These are phyloP conservation scores for Penicillium thymicola DNA, from an alignment of 2,329 filamentous ascomycete genomes.

Conservation along the genomic window DNA sequence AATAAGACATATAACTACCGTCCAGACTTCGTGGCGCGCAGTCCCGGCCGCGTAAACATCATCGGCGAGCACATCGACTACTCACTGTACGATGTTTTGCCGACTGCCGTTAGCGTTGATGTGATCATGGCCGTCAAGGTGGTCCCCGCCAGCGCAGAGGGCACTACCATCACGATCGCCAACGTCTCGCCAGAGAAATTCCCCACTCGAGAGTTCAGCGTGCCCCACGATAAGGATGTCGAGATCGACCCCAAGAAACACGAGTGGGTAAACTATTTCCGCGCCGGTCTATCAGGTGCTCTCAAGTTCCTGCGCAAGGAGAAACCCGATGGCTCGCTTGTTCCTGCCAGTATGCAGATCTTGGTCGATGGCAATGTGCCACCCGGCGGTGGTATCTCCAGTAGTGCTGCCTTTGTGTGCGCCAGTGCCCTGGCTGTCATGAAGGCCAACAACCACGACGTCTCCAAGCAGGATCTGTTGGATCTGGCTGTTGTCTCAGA, in stretches of 20 bases:
- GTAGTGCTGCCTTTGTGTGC: slow-evolving; percentile 90
- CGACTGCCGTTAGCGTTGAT: slow-evolving; percentile 92
- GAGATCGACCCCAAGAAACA: slow-evolving; percentile 80
- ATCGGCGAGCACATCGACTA: slow-evolving; percentile 99
- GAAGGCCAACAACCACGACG: slow-evolving; percentile 74
- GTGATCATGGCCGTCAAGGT: slow-evolving; percentile 76
- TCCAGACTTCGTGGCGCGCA: slow-evolving; percentile 80
- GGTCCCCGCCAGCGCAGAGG: slow-evolving; percentile 41
- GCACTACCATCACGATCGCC: slow-evolving; percentile 68
- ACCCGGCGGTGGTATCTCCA: slow-evolving; percentile 85
- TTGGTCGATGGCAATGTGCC: slow-evolving; percentile 90
- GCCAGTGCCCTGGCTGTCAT: slow-evolving; percentile 85
- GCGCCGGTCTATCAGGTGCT: slow-evolving; percentile 80
- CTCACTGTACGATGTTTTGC: slow-evolving; percentile 90
- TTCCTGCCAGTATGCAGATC: slow-evolving; percentile 76
- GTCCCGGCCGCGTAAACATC: slow-evolving; percentile 93
- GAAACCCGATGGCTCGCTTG: slow-evolving; percentile 60
- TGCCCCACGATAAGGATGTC: slow-evolving; percentile 61
- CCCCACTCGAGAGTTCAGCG: slow-evolving; percentile 67
- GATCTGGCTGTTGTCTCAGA: slow-evolving; percentile 94
- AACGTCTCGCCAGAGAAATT: slow-evolving; percentile 78
- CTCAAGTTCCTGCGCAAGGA: slow-evolving; percentile 69
- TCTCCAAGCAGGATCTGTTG: slow-evolving; percentile 88
- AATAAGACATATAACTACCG: slow-evolving; percentile 64
- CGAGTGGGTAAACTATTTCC: slow-evolving; percentile 99